Conservation (phyloP, 2,329 filamentous ascomycete species). For the Aspergillus melleus region DNA sequence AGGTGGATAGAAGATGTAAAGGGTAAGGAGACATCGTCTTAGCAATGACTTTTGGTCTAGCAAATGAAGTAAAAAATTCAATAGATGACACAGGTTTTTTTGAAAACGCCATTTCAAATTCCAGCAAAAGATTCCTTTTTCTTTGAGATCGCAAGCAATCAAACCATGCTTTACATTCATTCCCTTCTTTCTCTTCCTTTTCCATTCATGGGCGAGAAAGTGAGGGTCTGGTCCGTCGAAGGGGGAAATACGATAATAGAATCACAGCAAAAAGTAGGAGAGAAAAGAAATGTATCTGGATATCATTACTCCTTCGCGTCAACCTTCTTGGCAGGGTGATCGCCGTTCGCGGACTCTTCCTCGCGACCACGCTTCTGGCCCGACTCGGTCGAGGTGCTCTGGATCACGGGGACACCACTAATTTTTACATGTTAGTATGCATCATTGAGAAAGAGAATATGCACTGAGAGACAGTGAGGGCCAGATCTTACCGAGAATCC, state of each 20-base stretch:
- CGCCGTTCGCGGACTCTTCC: conserved; percentile 37
- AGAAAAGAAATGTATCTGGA: conserved; percentile 19
- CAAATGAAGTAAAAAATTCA: not conserved
- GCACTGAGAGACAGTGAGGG: not conserved
- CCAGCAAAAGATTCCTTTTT: conserved; percentile 6
- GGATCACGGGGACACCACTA: conserved; percentile 48
- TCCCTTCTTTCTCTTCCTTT: not conserved
- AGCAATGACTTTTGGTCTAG: not conserved
- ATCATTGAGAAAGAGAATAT: not conserved
- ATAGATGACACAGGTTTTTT: not conserved
- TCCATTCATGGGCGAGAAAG: not conserved
- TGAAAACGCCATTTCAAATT: conserved; percentile 8
- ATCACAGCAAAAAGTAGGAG: conserved; percentile 1
- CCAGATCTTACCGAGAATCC: conserved; percentile 41
- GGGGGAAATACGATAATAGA: conserved; percentile 18
- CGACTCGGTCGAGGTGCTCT: conserved; percentile 34
- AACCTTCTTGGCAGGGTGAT: conserved; percentile 50
- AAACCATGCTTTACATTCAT: conserved; percentile 18
- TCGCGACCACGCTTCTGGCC: conserved; percentile 50
- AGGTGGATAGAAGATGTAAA: not conserved
- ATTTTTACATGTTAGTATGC: conserved; percentile 17
- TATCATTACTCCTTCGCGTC: conserved; percentile 43
- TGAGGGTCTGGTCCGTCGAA: not conserved
- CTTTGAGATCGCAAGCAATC: not conserved
- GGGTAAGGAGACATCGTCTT: no score